Percentiles rank a stretch among this genome's conserved stretches.
Conservation (phyloP, 2,329 filamentous ascomycete genomes). For the Colletotrichum salicis region DNA sequence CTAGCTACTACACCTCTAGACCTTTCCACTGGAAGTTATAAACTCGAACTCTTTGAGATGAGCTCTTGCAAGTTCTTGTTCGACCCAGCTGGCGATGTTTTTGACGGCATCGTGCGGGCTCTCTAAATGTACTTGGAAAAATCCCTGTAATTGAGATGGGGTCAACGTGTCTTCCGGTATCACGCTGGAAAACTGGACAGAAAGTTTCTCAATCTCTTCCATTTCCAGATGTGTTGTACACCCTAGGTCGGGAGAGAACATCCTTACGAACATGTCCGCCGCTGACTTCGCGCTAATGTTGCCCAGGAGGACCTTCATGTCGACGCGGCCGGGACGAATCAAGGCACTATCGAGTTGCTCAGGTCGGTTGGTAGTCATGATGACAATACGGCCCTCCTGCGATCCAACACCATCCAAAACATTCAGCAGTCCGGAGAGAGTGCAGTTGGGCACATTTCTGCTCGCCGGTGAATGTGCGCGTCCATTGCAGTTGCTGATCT, state of each 20-base stretch:
- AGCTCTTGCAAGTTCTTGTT: conserved; percentile 44
- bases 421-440: conserved; percentile 75
- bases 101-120: conserved; percentile 49
- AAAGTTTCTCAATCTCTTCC: conserved; percentile 55
- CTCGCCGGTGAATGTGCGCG: conserved; percentile 20
- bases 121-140: conserved; percentile 55
- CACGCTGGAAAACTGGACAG: conserved; percentile 62
- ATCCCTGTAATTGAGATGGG: conserved; percentile 62
- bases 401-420: conserved; percentile 77
- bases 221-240: conserved; percentile 40
- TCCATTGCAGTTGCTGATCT: conserved; percentile 33
- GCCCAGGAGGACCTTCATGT: conserved; percentile 69
- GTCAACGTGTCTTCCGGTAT: conserved; percentile 60
- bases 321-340: conserved; percentile 73
- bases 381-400: conserved; percentile 75
- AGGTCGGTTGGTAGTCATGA: conserved; percentile 78
- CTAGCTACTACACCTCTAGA: not conserved
- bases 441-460: conserved; percentile 46
- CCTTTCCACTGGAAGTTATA: conserved; percentile 2
- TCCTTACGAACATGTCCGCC: conserved; percentile 58
- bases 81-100: conserved; percentile 49
- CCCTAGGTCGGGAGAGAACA: conserved; percentile 52
- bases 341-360: conserved; percentile 73
- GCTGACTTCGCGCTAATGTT: conserved; percentile 56
- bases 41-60: conserved; percentile 47